These are phyloP conservation scores for Auriscalpium orientale DNA, from an alignment of 768 basidiomycete species.

Conservation along the genomic window DNA sequence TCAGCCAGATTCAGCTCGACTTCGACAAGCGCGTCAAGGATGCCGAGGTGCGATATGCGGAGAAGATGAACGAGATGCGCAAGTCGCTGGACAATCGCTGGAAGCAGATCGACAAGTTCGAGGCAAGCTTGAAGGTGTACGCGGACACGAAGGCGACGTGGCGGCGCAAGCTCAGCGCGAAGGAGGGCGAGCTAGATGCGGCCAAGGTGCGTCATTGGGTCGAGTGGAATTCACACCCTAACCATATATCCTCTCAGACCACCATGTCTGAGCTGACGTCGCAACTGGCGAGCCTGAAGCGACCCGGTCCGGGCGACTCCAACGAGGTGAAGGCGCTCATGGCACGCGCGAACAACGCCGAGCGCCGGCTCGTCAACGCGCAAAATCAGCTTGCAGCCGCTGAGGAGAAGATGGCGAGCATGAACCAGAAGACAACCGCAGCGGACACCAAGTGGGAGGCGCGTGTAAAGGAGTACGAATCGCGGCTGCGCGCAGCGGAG, in stretches of 20 bases:
- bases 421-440: constrained; percentile 61
- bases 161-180: constrained; percentile 73
- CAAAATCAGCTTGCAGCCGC: constrained; percentile 78
- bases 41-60: constrained; percentile 61
- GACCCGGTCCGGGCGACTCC: constrained; percentile 50
- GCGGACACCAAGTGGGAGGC: constrained; percentile 92
- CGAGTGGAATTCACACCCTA: not conserved
- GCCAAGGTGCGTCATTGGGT: constrained; percentile 52
- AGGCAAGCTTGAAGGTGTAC: constrained; percentile 73
- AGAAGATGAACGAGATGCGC: constrained; percentile 71
- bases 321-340: constrained; percentile 66
- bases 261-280: constrained; percentile 68
- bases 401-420: constrained; percentile 74
- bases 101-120: constrained; percentile 91
- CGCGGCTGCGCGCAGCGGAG: constrained; percentile 70
- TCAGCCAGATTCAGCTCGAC: constrained; percentile 77
- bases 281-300: constrained; percentile 58
- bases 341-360: constrained; percentile 74
- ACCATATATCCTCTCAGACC: constrained; percentile 32
- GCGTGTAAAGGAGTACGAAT: constrained; percentile 89
- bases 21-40: constrained; percentile 85
- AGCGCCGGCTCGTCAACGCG: constrained; percentile 77
- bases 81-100: constrained; percentile 84
- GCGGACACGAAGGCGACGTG: constrained; percentile 76
- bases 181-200: constrained; percentile 86